A percentile compares a stretch with the other conserved stretches of the same genome.
Evolutionary conservation across 1,139 yeast genomes (phyloP).

Genomic region (Barnettozyma hawaiiensis): DNA sequence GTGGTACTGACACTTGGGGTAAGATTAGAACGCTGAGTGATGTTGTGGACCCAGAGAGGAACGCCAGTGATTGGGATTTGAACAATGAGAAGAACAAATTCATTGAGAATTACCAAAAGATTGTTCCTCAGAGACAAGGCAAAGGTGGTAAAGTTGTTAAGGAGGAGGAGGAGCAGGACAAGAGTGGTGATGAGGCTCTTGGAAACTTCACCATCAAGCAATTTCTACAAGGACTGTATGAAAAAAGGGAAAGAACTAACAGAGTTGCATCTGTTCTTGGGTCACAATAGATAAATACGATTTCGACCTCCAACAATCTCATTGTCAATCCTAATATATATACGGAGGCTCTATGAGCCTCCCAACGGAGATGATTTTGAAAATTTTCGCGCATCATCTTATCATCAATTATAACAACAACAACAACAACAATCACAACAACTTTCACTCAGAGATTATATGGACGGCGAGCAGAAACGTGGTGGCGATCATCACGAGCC

Average conservation of each 20-base stretch:
- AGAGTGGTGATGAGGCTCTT: conserved; percentile 1
- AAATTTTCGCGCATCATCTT: conserved; percentile 6
- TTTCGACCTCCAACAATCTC: too few relatives aligned
- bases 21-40: conserved; percentile 44
- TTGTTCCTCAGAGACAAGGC: conserved; percentile 7
- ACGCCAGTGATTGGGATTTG: conserved; percentile 6
- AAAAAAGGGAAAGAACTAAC: conserved; percentile 1
- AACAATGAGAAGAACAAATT: conserved; percentile 5
- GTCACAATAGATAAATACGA: neutral
- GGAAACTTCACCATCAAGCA: conserved; percentile 8
- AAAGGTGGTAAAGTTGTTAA: neutral
- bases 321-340: too few relatives aligned
- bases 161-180: neutral
- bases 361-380: neutral
- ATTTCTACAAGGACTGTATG: conserved; percentile 11
- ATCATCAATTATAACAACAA: too few relatives aligned
- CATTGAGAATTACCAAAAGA: conserved; percentile 9
- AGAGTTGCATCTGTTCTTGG: conserved; percentile 5
- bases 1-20: conserved; percentile 46
- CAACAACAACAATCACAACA: too few relatives aligned
- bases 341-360: too few relatives aligned
- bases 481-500: conserved; percentile 6
- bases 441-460: too few relatives aligned
- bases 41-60: conserved; percentile 21
- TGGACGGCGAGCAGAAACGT: too few relatives aligned